Evolutionary conservation across 345 rosid genomes (phyloP), one percentile per base, ranked within the genome.

Genomic region (Populus ilicifolia): DNA sequence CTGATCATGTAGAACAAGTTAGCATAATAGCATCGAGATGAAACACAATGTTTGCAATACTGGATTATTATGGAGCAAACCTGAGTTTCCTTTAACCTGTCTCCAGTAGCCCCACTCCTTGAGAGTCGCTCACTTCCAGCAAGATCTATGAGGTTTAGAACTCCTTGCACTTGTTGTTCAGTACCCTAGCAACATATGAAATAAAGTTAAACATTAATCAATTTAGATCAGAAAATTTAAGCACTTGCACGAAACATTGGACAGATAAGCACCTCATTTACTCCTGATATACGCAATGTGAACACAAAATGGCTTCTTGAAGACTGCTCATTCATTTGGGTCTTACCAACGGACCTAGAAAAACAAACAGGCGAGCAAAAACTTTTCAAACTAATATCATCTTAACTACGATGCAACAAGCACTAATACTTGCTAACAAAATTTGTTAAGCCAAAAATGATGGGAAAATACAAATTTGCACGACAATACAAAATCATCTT

Each of bases 71-170:
- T 18, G 46, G 27, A 46, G 72, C 16, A 29, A 67, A 94, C 98
- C 97, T 93, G 96, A 35, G 99, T 96, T 88, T 96, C 99, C 84
- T 92, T 93, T 62, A 93, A 79, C 71, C 99, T 86, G 4, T 96
- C 98, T 44, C 99, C 99, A 17, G 94, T 96, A 46, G 98, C 90
- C 7, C 97, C 98, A 73, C 99, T 96, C 76, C 54, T 91, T 21
- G 97, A 96, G 13, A 96, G 89, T 17, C 99, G 85, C 86, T 96
- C 99, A 70, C 99, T 96, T 67, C 99, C 99, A 71, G 99, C 99
- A 30, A 96, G 91, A 81, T 96, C 99, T 56, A 96, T 96, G 4
- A 96, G 87, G 77, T 96, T 93, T 27, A 96, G 78, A 18, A 96
- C 95, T 12, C 99, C 99, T 84, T 96, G 97, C 18, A 94, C 97